Evolutionary conservation across 768 basidiomycete species (phyloP), one percentile per base, ranked within the genome.

Genomic region (Epithele typhae): DNA sequence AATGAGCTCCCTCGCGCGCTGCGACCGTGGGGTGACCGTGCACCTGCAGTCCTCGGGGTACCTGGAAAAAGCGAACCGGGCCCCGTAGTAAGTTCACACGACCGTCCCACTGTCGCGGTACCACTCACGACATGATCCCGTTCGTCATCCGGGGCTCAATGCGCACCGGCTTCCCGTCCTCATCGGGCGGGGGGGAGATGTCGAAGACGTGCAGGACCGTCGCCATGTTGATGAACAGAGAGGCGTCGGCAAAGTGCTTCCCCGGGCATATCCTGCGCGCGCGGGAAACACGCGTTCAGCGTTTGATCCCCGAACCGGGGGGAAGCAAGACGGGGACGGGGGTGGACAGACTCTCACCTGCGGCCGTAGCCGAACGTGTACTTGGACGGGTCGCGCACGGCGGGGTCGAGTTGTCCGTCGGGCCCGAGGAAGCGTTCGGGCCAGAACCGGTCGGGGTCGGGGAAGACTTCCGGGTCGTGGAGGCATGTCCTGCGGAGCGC

Each of bases 391-490:
- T 51, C 48, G 15, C 14, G 46, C 36, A 45, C 40, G 25, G 79
- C 64, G 22, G 83, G 75, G 59, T 95, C 88, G 36, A 98, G 73
- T 92, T 92, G 40, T 8, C 45, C 45, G 9, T 47, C 37, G 19
- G 25, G 23, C 10, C 27, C 8, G 27, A 53, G 27, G 40, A 47
- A 99, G 43, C 96, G 84, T 60, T 97, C 94, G 5, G 96, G 96
- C 10, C 70, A 51, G 66, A 97, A 84, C 35, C 64, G 61, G 25
- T 93, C 87, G 10, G 94, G 95, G 27, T 92, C 78, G 19, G 89
- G 87, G 73, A 88, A 99, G 32, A 92, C 78, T 30, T 73, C 71
- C 19, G 86, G 78, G 65, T 99, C 96, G 63, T 96, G 94, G 36
- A 94, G 72, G 5, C 93, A 91, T 61, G 42, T 43, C 51, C 50